phyloP scores from a whole-genome alignment of 1,139 yeast genomes.

The Lodderomyces oxycetoniae region DNA sequence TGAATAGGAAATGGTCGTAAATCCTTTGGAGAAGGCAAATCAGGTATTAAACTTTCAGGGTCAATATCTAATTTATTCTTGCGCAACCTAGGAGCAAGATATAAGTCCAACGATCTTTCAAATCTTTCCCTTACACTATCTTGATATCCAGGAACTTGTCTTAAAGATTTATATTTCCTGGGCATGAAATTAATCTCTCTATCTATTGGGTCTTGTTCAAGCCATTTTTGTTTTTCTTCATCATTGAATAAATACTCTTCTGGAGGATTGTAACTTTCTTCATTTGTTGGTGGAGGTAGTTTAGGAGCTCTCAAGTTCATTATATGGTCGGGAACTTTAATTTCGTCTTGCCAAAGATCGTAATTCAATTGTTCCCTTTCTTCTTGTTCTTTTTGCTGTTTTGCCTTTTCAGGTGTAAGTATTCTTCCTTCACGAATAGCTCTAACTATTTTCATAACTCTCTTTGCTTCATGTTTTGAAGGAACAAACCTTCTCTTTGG shows the following conservation, averaged over 20 bases:
- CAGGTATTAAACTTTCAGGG: constrained; percentile 94
- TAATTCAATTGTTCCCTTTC: constrained; percentile 49
- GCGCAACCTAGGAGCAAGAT: constrained; percentile 94
- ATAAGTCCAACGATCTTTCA: constrained; percentile 89
- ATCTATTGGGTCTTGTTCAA: constrained; percentile 66
- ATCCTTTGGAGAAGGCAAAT: constrained; percentile 94
- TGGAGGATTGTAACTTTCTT: constrained; percentile 96
- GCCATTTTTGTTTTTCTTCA: constrained; percentile 75
- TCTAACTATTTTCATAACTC: constrained; percentile 91
- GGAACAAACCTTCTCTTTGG: constrained; percentile 97
- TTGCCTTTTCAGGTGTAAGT: constrained; percentile 61
- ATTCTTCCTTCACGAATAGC: constrained; percentile 97
- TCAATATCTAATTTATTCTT: constrained; percentile 88
- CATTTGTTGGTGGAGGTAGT: constrained; percentile 92
- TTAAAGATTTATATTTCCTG: constrained; percentile 70
- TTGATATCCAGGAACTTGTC: constrained; percentile 92
- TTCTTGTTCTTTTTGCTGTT: constrained; percentile 37
- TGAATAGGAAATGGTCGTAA: constrained; percentile 96
- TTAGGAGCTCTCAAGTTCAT: constrained; percentile 96
- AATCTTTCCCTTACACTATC: constrained; percentile 85
- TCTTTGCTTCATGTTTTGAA: constrained; percentile 92
- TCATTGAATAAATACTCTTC: constrained; percentile 81
- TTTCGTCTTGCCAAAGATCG: constrained; percentile 74
- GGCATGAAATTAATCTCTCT: constrained; percentile 80
- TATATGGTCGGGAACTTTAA: constrained; percentile 58